These are phyloP conservation scores for Ocimum tenuiflorum DNA, from an alignment of 257 asterid genomes.

Conservation along the genomic window DNA sequence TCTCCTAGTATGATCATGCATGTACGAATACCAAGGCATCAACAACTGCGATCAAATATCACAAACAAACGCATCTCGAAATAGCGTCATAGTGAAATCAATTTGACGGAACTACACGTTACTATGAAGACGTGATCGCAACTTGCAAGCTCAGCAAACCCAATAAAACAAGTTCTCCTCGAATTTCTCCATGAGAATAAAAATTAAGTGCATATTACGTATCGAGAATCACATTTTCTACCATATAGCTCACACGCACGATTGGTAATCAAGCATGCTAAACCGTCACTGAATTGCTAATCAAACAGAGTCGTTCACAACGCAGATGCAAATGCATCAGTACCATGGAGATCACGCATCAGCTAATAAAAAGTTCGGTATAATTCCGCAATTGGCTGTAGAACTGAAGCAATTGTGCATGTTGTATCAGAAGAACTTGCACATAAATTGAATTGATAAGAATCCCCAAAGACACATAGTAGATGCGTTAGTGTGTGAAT, in stretches of 20 bases:
- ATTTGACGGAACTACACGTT: not conserved
- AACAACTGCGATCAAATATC: not conserved
- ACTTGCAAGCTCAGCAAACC: not conserved
- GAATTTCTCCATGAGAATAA: not conserved
- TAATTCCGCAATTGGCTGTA: not conserved
- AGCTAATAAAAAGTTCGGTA: not conserved
- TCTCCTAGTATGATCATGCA: not conserved
- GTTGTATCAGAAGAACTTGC: not conserved
- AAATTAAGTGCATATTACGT: not conserved
- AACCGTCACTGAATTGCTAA: not conserved
- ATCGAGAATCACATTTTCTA: not conserved
- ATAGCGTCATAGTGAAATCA: too few relatives aligned
- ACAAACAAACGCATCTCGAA: too few relatives aligned
- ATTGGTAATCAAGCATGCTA: not conserved
- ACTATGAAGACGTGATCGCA: not conserved
- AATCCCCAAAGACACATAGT: not conserved
- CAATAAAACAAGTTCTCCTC: not conserved
- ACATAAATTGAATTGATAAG: not conserved
- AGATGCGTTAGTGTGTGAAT: not conserved
- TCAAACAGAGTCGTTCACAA: conserved; percentile 2
- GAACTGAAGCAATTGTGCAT: not conserved
- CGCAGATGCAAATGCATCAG: conserved; percentile 10
- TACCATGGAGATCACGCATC: conserved; percentile 1
- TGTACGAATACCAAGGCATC: not conserved
- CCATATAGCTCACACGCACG: not conserved